phyloP scores from a whole-genome alignment of 176 grass and related monocot species.

The Musa schizocarpa region DNA sequence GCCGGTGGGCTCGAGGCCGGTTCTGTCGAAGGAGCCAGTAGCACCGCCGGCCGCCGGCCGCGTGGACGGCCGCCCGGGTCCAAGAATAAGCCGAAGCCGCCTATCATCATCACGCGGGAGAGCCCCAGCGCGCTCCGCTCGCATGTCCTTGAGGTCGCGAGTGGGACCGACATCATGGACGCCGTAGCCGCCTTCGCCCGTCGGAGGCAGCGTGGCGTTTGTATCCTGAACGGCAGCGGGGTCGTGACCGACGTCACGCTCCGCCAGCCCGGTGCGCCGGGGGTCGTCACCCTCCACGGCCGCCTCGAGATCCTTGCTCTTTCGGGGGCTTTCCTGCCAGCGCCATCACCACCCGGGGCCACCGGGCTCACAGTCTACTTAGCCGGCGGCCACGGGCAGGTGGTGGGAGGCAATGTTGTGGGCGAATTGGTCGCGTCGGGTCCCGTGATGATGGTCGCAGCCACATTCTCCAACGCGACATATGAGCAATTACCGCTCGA shows the following conservation, averaged over 20 bases:
- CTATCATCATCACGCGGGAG: constrained; percentile 41
- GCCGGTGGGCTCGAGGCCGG: constrained; percentile 12
- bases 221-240: constrained; percentile 40
- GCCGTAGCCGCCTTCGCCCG: constrained; percentile 39
- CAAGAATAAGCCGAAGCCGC: constrained; percentile 15
- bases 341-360: background rate
- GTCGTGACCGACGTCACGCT: constrained; percentile 32
- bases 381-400: no score
- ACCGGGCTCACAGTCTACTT: background rate
- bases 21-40: constrained; percentile 3
- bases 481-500: constrained; percentile 37
- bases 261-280: constrained; percentile 24
- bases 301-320: constrained; percentile 41
- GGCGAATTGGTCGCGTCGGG: constrained; percentile 45
- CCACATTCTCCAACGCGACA: constrained; percentile 38
- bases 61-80: constrained; percentile 9
- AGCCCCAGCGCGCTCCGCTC: constrained; percentile 45
- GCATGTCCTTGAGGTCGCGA: constrained; percentile 42
- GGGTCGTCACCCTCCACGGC: constrained; percentile 21
- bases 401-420: constrained; percentile 9
- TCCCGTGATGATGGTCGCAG: constrained; percentile 41
- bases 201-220: constrained; percentile 40
- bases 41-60: background rate
- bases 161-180: constrained; percentile 34
- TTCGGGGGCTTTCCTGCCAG: constrained; percentile 43